Evolutionary conservation across 139 green algal species (phyloP).

Genomic region (Pleodorina starrii): DNA sequence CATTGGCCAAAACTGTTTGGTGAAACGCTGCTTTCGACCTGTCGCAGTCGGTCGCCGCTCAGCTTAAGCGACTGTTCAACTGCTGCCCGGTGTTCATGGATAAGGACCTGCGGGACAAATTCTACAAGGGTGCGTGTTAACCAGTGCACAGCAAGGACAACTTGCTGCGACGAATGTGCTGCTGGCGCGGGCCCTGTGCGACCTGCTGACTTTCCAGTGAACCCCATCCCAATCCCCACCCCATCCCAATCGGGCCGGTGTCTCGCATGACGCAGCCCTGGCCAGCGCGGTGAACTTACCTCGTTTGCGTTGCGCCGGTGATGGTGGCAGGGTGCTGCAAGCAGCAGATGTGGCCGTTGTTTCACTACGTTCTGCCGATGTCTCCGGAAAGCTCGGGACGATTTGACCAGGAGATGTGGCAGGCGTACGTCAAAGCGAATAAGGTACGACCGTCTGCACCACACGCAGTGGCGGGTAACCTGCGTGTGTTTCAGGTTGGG

Average conservation of each 20-base stretch:
- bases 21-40: not conserved
- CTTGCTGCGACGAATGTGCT: not conserved
- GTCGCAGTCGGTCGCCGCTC: slow-evolving; percentile 72
- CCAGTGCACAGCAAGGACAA: no score
- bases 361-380: slow-evolving; percentile 98
- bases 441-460: no score
- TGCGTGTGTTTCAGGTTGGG: no score
- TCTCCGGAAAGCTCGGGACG: slow-evolving; percentile 76
- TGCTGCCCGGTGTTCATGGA: slow-evolving; percentile 95
- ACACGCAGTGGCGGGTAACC: no score
- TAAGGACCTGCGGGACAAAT: slow-evolving; percentile 87
- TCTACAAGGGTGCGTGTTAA: slow-evolving; percentile 91
- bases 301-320: no score
- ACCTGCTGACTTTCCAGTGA: no score
- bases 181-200: no score
- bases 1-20: not conserved
- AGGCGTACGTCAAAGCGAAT: slow-evolving; percentile 97
- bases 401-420: slow-evolving; percentile 94
- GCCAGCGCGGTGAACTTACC: no score
- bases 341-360: slow-evolving; percentile 97
- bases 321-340: slow-evolving; percentile 93
- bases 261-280: no score
- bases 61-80: slow-evolving; percentile 84
- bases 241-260: no score
- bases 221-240: no score